phyloP scores from a whole-genome alignment of 306 rosid genomes.

The Heteromeles arbutifolia region DNA sequence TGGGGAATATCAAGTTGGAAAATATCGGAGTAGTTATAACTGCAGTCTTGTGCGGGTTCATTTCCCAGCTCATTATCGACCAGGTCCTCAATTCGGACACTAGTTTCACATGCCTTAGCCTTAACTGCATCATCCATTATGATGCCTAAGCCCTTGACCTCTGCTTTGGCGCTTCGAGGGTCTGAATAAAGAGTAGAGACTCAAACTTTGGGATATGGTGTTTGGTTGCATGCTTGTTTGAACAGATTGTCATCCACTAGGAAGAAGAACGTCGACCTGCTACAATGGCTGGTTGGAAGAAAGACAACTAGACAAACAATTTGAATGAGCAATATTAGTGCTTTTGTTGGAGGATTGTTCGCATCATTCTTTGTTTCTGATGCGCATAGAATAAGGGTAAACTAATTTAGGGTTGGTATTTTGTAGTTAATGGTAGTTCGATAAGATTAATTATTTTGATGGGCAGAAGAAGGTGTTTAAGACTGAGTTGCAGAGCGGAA shows the following conservation, averaged over 20 bases:
- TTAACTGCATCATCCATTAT: conserved; percentile 21
- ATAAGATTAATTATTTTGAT: too few species aligned
- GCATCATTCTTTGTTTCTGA: too few species aligned
- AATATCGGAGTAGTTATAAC: too few species aligned
- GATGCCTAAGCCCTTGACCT: conserved; percentile 24
- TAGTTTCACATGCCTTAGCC: conserved; percentile 8
- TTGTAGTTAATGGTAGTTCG: too few species aligned
- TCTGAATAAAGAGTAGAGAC: conserved; percentile 35
- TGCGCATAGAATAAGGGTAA: too few species aligned
- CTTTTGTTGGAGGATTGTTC: too few species aligned
- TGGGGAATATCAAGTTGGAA: conserved; percentile 13
- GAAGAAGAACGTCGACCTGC: neutral
- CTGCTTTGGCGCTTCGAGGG: conserved; percentile 18
- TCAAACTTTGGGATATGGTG: conserved; percentile 45
- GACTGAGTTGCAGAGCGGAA: too few species aligned
- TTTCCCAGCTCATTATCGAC: too few species aligned
- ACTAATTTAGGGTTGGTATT: too few species aligned
- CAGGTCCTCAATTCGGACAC: neutral
- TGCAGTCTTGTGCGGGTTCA: too few species aligned
- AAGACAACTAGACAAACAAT: neutral
- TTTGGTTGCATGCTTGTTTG: conserved; percentile 37
- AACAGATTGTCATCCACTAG: conserved; percentile 18
- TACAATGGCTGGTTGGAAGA: conserved; percentile 25
- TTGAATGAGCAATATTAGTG: conserved; percentile 7
- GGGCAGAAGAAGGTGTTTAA: too few species aligned